These are phyloP conservation scores for Acacia melanoxylon DNA, from an alignment of 306 rosid species.

Conservation along the genomic window DNA sequence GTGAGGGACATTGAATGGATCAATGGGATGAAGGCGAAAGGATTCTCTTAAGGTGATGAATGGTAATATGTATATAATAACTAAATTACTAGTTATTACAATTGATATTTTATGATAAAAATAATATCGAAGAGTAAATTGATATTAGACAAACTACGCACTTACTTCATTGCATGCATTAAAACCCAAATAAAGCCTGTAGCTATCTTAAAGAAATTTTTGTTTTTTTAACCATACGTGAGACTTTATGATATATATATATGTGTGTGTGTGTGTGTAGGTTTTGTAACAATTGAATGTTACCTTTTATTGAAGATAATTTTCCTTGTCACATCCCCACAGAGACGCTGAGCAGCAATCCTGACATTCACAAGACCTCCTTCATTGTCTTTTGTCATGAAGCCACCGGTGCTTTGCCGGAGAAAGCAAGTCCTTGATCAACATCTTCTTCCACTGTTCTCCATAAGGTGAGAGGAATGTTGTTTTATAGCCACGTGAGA, in stretches of 20 bases:
- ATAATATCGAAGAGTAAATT: too few species aligned
- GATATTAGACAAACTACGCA: too few species aligned
- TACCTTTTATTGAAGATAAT: slow-evolving; percentile 34
- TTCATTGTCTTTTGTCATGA: slow-evolving; percentile 20
- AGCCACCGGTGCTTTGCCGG: slow-evolving; percentile 12
- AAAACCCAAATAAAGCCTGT: too few species aligned
- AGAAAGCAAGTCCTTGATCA: slow-evolving; percentile 8
- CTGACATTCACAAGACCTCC: slow-evolving; percentile 29
- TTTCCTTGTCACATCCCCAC: slow-evolving; percentile 25
- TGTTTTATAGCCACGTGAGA: slow-evolving; percentile 18
- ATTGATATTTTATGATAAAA: too few species aligned
- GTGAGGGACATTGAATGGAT: neutral
- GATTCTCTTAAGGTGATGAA: neutral
- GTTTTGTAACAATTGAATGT: neutral
- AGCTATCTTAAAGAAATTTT: too few species aligned
- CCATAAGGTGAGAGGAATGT: neutral
- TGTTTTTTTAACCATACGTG: too few species aligned
- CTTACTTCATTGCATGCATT: too few species aligned
- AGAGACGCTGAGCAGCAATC: slow-evolving; percentile 19
- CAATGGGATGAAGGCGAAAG: neutral
- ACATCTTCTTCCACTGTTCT: slow-evolving; percentile 40
- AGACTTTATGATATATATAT: too few species aligned
- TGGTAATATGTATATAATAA: too few species aligned
- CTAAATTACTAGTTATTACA: too few species aligned
- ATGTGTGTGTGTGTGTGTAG: too few species aligned